Evolutionary conservation across 331 rosid species (phyloP), one percentile per base, ranked within the genome.

Genomic region (Spiraea crenata): DNA sequence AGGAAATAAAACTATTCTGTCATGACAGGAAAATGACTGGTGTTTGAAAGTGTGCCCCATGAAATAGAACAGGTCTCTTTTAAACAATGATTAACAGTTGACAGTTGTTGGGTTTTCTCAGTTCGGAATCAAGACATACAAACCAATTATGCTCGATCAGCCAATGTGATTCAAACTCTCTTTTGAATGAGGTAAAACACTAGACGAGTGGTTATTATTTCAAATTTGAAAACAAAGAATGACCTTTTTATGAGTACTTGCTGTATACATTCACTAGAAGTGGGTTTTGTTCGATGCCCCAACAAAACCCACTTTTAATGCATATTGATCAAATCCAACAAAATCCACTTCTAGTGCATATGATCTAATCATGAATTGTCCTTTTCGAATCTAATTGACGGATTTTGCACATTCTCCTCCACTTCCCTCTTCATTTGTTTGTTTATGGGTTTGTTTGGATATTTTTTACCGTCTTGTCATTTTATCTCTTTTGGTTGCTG

Each of bases 131-230:
- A 63, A 81, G 74, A 47, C 89, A 91, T 62, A 91, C 99, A 59
- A 89, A 93, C 80, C 88, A 87, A 87, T 77, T 93, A 76, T 93
- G 99, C 86, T 91, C 99, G 82, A 93, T 93, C 81, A 93, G 97
- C 86, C 88, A 81, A 19, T 93, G 99, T 75, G 91, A 91, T 72
- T 81, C 99, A 49, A 84, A 87, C 79, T 93, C 99, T 81, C 92
- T 93, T 78, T 84, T 93, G 82, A 93, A 89, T 68, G 99, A 93
- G 99, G 97, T 90, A 85, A 59, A 72, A 48, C 40, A 70, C 49
- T 77, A 65, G 52, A 74, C 57, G 56, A 15, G 63, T 45, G 51
- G 69, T 13, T 76, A 62, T 55, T 37, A 45, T 49, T 69, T 67
- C 20, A 11, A 49, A 63, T 52, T 72, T 74, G 39, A 25, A 48